A percentile compares a stretch with the other conserved stretches of the same genome.
Evolutionary conservation across 2,329 filamentous ascomycete genomes (phyloP).

Genomic region (Xylaria digitata): DNA sequence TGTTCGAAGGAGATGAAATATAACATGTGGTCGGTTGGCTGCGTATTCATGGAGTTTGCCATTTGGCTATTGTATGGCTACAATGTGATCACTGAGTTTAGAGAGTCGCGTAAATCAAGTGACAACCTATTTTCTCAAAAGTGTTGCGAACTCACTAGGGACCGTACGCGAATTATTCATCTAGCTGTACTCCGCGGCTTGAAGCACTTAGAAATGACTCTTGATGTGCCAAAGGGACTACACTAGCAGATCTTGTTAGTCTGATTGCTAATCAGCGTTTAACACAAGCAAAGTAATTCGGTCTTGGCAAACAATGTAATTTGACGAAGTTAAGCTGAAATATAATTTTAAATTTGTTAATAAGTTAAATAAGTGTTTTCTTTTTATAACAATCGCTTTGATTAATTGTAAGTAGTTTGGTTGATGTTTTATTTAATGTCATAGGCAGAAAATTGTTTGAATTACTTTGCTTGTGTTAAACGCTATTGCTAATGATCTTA

Average conservation of each 20-base stretch:
- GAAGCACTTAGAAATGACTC: constrained; percentile 14
- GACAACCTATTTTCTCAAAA: not conserved
- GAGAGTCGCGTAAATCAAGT: not conserved
- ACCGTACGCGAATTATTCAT: not conserved
- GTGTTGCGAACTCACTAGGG: not conserved
- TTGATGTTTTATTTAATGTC: too few relatives aligned
- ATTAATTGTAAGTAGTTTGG: too few relatives aligned
- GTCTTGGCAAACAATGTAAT: too few relatives aligned
- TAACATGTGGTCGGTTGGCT: constrained; percentile 32
- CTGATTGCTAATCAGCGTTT: too few relatives aligned
- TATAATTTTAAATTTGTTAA: too few relatives aligned
- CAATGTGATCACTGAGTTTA: constrained; percentile 12
- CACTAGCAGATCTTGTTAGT: constrained; percentile 2
- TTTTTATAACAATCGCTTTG: too few relatives aligned
- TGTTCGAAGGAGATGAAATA: constrained; percentile 20
- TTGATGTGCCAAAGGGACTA: constrained; percentile 11
- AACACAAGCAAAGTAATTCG: too few relatives aligned
- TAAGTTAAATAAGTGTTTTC: too few relatives aligned
- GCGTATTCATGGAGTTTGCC: constrained; percentile 27
- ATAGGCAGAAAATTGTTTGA: too few relatives aligned
- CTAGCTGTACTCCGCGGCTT: not conserved
- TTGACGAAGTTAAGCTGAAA: too few relatives aligned
- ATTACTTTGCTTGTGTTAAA: too few relatives aligned
- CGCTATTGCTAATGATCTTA: too few relatives aligned
- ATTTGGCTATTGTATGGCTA: constrained; percentile 28